phyloP scores from a whole-genome alignment of 345 rosid species.

The Pugionium cornutum region DNA sequence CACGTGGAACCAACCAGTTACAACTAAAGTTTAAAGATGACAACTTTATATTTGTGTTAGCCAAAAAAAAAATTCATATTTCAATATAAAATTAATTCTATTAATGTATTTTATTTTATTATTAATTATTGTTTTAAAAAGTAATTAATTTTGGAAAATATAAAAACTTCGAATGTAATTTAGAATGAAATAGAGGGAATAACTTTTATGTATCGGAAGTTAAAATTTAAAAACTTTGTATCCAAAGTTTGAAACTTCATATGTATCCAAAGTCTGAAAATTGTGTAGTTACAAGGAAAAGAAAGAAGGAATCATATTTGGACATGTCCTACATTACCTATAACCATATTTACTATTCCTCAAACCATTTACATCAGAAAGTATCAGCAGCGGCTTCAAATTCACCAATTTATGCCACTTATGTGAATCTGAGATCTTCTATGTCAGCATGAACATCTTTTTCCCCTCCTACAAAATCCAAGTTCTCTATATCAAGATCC shows the following conservation, averaged over 20 bases:
- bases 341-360: constrained; percentile 19
- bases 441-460: neutral
- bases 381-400: constrained; percentile 16
- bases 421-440: constrained; percentile 1
- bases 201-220: neutral
- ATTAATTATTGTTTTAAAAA: no score
- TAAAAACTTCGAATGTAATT: no score
- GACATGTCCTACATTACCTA: constrained; percentile 26
- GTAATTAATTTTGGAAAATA: no score
- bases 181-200: no score
- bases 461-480: constrained; percentile 3
- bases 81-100: no score
- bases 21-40: constrained; percentile 17
- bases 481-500: constrained; percentile 16
- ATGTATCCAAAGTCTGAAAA: constrained; percentile 7
- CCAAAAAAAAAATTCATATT: no score
- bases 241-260: neutral
- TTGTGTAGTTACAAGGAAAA: constrained; percentile 23
- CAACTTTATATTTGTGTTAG: neutral
- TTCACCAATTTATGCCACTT: constrained; percentile 8
- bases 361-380: constrained; percentile 21
- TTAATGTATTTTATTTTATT: no score
- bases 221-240: neutral
- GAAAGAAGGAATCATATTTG: constrained; percentile 17
- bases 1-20: neutral